Evolutionary conservation across 1,139 yeast species (phyloP), one percentile per base, ranked within the genome.

Genomic region (Geotrichum reessii): DNA sequence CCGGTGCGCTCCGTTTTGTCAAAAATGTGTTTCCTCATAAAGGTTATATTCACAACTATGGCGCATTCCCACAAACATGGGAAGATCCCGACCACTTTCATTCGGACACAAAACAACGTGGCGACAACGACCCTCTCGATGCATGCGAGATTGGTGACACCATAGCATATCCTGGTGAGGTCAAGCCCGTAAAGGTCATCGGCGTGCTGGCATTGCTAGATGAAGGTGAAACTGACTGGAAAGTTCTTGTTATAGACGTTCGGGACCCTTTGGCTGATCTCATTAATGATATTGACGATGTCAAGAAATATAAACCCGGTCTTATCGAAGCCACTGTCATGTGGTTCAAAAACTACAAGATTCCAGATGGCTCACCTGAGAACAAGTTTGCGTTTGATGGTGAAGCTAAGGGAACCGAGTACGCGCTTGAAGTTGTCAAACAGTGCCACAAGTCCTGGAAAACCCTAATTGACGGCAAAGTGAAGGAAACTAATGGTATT

Each of bases 31-130:
- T 89, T 81, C 99, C 99, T 40, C 93, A 86, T 79, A 92, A 89
- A 72, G 99, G 99, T 28, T 92, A 92, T 76, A 91, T 93, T 63
- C 96, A 89, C 76, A 92, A 92, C 76, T 92, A 92, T 73, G 98
- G 99, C 64, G 97, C 98, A 14, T 82, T 93, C 73, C 97, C 99
- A 55, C 98, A 92, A 77, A 93, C 99, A 28, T 93, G 98, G 98
- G 99, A 93, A 69, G 85, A 83, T 67, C 85, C 86, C 37, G 76
- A 78, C 62, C 69, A 71, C 52, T 67, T 66, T 55, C 78, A 78
- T 63, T 75, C 76, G 48, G 82, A 78, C 58, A 77, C 81, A 51
- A 76, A 76, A 54, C 81, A 85, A 61, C 81, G 79, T 68, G 99
- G 99, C 64, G 99, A 93, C 76, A 88, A 91, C 71, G 99, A 93